These are phyloP conservation scores for Cladosporium sphaerospermum DNA, from an alignment of 2,329 filamentous ascomycete species.

Conservation along the genomic window DNA sequence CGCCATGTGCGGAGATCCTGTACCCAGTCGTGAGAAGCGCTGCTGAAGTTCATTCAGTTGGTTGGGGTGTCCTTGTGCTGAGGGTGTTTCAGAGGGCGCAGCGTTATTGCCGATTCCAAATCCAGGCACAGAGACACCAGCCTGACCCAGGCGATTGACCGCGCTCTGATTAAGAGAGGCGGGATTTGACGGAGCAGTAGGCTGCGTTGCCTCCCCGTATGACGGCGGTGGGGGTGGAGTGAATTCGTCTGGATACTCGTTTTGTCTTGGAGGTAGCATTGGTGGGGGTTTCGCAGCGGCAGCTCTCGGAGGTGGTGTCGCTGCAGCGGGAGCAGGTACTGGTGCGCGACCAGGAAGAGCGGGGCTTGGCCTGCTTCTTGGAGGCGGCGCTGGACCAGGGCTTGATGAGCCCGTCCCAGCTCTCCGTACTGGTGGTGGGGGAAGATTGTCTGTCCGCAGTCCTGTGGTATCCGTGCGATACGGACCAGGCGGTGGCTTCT, in stretches of 20 bases:
- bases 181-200: slow-evolving; percentile 23
- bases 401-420: slow-evolving; percentile 22
- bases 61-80: slow-evolving; percentile 21
- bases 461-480: slow-evolving; percentile 67
- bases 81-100: slow-evolving; percentile 18
- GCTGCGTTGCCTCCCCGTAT: slow-evolving; percentile 40
- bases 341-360: slow-evolving; percentile 16
- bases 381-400: slow-evolving; percentile 41
- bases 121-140: slow-evolving; percentile 71
- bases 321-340: slow-evolving; percentile 14
- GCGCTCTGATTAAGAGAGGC: slow-evolving; percentile 52
- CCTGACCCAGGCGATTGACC: slow-evolving; percentile 59
- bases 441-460: slow-evolving; percentile 60
- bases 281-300: slow-evolving; percentile 46
- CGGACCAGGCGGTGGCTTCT: slow-evolving; percentile 50
- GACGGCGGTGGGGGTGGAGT: slow-evolving; percentile 41
- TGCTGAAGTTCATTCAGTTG: slow-evolving; percentile 63
- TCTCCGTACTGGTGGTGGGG: slow-evolving; percentile 60
- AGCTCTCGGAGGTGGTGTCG: slow-evolving; percentile 4
- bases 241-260: slow-evolving; percentile 44
- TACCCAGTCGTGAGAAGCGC: slow-evolving; percentile 48
- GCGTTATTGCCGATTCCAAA: slow-evolving; percentile 59
- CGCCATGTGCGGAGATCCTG: slow-evolving; percentile 23
- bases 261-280: slow-evolving; percentile 63
- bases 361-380: slow-evolving; percentile 6